Evolutionary conservation across 768 basidiomycete genomes (phyloP), one percentile per base, ranked within the genome.

Genomic region (Suillus subaureus): DNA sequence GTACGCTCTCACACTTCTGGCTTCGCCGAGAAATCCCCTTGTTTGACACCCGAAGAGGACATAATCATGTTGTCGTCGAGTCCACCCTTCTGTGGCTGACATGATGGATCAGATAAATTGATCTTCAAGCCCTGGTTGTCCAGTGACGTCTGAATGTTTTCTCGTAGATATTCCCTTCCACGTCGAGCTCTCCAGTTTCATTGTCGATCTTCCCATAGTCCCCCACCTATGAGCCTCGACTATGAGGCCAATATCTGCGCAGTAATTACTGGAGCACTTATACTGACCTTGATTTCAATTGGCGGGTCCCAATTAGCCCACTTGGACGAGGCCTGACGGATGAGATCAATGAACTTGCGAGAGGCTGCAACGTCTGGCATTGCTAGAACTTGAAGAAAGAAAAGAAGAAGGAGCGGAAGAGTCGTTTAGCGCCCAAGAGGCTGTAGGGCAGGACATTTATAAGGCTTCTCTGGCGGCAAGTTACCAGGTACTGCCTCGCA

Each of bases 261-360:
- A n/a, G 4, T 42, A 23, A 33, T 64, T 58, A 40, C 54, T 35
- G 23, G n/a, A 23, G 28, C 6, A 57, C 23, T 3, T 23, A 42
- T 39, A 68, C 71, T 58, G 21, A 78, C 79, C 70, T 74, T 66
- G 47, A 80, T 67, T 11, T 70, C 70, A 52, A 71, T 72, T 47
- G 77, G 76, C 0, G 79, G 79, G 15, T 80, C 77, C 78, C 77
- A 80, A 64, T 74, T 80, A 54, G 70, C 78, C 79, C 78, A 80
- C 67, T 79, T 80, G 5, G 78, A 75, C 33, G 77, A 74, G 5
- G 61, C 68, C 0, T 64, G 51, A 1, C 37, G 71, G 56, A 80
- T 76, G n/a, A 80, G 76, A 47, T 80, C 79, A 54, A 73, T 65
- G 68, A 73, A 80, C 60, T 80, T 79, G 57, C 79, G 69, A 4